Evolutionary conservation across 495 filamentous ascomycete species (phyloP).

Genomic region (Jackrogersella minutella): DNA sequence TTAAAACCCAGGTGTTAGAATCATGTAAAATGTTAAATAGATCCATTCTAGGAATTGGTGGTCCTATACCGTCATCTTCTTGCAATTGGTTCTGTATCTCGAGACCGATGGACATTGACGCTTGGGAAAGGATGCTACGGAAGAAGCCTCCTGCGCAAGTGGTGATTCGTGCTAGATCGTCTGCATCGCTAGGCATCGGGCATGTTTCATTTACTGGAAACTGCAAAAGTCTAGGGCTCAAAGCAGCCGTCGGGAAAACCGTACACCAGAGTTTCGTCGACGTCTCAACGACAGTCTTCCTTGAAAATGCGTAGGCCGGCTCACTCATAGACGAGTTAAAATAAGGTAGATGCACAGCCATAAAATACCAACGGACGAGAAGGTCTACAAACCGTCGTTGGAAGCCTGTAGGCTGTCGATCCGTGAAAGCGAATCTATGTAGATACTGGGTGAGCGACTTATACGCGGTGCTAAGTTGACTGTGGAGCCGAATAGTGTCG

Average conservation of each 20-base stretch:
- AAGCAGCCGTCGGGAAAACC: constrained; percentile 47
- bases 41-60: constrained; percentile 54
- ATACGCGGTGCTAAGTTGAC: constrained; percentile 49
- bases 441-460: constrained; percentile 51
- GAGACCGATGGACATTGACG: constrained; percentile 51
- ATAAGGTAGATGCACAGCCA: constrained; percentile 61
- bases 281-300: constrained; percentile 57
- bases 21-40: constrained; percentile 58
- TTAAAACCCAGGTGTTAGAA: constrained; percentile 52
- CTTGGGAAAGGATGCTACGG: constrained; percentile 50
- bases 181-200: constrained; percentile 10
- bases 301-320: constrained; percentile 58
- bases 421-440: constrained; percentile 38
- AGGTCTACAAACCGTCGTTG: constrained; percentile 52
- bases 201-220: not conserved
- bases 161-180: constrained; percentile 50
- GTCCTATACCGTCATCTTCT: constrained; percentile 58
- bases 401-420: constrained; percentile 46
- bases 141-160: constrained; percentile 54
- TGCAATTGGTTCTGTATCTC: constrained; percentile 60
- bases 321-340: constrained; percentile 46
- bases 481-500: constrained; percentile 45
- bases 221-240: constrained; percentile 16
- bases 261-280: constrained; percentile 59
- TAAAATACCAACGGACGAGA: constrained; percentile 55